Evolutionary conservation across 257 asterid genomes (phyloP), one percentile per base, ranked within the genome.

Genomic region (Solanum paucissectum): DNA sequence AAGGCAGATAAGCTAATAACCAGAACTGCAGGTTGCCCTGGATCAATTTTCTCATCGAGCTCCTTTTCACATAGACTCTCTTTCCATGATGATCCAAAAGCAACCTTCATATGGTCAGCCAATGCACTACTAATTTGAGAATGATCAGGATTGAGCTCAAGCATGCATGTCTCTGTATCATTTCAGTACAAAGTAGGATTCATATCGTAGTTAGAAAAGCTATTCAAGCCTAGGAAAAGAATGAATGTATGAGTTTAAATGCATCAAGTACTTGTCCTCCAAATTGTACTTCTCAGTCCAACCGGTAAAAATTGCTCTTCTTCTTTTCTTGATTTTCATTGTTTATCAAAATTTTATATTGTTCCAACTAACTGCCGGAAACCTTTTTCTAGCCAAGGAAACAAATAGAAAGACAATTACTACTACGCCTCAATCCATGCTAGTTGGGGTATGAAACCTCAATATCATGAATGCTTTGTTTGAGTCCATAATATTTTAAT

Each of bases 11-110:
- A 90, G 88, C 98, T 92, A 73, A 97, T 93, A 21, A 97, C 95
- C 88, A 97, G 98, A 90, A 97, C 90, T 83, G 98, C 93, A 32
- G 99, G 99, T 90, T 88, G 94, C 42, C 99, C 99, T 33, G 99
- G 94, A 62, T 94, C 94, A 88, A 93, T 83, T 87, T 92, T 81
- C 89, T 96, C 98, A 89, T 72, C 86, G 18, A 94, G 89, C 86
- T 92, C 88, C 60, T 93, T 95, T 85, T 85, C 93, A 86, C 94
- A 94, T 69, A 97, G 93, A 83, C 87, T 90, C 90, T 93, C 89
- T 91, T 90, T 93, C 97, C 98, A 97, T 20, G 96, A 92, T 83
- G 94, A 42, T 84, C 98, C 96, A 92, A 95, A 97, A 91, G 95
- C 95, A 90, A 37, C 86, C 91, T 97, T 97, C 89, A 95, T 75